Evolutionary conservation across 352 stramenopile genomes (phyloP), one percentile per base, ranked within the genome.

Genomic region (Lagenidium giganteum): DNA sequence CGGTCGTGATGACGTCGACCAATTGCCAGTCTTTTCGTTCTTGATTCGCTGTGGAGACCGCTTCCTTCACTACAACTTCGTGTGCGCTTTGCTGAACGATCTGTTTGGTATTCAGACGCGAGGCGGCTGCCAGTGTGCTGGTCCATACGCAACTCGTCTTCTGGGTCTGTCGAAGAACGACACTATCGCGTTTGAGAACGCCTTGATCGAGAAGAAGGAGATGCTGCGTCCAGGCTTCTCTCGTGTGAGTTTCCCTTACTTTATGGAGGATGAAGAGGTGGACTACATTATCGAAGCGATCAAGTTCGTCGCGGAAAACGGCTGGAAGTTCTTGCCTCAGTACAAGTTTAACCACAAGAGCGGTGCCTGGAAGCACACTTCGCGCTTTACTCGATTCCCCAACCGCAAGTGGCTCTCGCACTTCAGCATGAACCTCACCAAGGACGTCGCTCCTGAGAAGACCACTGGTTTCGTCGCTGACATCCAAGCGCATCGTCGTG

Each of bases 31-130:
- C 23, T 87, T 96, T 50, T 95, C 87, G 3, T 96, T 97, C 43
- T 51, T 97, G 13, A 77, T 97, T 34, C 64, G 67, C 20, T 81
- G 52, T 24, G 80, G 80, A 2, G 47, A 63, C 16, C 24, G 75
- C 21, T 96, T 94, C 58, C 60, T 98, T n/a, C 93, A 98, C 54
- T 98, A 95, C 58, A 97, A 97, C 47, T 98, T 96, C 51, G 91
- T 98, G 14, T 96, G 81, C 46, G 85, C 89, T 26, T 61, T 98
- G 23, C 66, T 98, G 5, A 97, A 97, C 53, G 94, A 98, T 69
- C 56, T 98, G 3, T 98, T 97, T 70, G 94, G 94, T n/a, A 93
- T 98, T 33, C 93, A 98, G 74, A 60, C 63, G n/a, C 64, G 32
- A 13, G 32, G 32, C 16, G 32, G 32, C 11, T 38, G 32, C 16